phyloP scores from a whole-genome alignment of 305 asterid genomes.

The Solanum hybrid region DNA sequence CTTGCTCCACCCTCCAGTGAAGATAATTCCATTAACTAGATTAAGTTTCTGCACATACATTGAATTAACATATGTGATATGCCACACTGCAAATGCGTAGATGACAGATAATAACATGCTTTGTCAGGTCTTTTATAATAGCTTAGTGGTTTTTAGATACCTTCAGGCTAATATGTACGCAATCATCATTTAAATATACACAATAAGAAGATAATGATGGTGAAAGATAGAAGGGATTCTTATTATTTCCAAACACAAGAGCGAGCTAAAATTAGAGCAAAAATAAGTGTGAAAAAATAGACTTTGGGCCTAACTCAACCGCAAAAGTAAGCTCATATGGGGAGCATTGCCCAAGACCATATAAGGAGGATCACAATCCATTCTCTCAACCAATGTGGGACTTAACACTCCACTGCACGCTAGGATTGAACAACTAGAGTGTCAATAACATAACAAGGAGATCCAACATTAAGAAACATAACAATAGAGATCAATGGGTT shows the following conservation, averaged over 20 bases:
- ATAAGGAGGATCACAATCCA: neutral
- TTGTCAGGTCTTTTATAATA: neutral
- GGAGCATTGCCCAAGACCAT: neutral
- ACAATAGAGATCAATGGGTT: neutral
- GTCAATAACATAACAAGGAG: neutral
- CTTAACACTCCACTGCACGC: neutral
- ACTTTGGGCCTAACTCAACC: neutral
- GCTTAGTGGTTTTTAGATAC: neutral
- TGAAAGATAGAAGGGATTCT: neutral
- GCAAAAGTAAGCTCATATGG: neutral
- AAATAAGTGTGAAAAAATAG: neutral
- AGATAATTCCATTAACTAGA: slow-evolving; percentile 83
- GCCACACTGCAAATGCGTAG: neutral
- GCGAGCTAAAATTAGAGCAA: neutral
- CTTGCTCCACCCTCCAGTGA: slow-evolving; percentile 88
- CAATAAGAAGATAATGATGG: neutral
- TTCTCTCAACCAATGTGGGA: neutral
- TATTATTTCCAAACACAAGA: neutral
- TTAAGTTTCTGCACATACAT: slow-evolving; percentile 63
- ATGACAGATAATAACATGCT: neutral
- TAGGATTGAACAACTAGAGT: neutral
- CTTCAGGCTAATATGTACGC: neutral
- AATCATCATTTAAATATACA: neutral
- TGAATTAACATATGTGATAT: neutral
- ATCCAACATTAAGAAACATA: neutral